These are phyloP conservation scores for Seiridium unicorne DNA, from an alignment of 2,329 filamentous ascomycete genomes.

Conservation along the genomic window DNA sequence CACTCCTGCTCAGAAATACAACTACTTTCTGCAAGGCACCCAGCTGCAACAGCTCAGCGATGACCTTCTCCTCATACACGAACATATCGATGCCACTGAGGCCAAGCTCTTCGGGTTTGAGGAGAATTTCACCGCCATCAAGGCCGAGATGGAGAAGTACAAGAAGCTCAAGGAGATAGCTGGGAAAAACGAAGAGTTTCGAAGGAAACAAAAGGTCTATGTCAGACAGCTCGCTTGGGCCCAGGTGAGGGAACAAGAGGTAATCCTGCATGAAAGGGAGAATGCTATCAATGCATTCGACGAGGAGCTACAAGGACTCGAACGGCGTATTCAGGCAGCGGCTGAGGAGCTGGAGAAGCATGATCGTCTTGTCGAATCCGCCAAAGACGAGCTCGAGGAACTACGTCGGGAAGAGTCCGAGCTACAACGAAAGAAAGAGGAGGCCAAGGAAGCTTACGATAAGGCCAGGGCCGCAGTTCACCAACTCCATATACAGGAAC, in stretches of 20 bases:
- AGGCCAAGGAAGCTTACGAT: constrained; percentile 52
- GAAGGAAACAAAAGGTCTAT: constrained; percentile 57
- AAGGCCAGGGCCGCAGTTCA: constrained; percentile 51
- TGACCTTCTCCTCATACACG: constrained; percentile 82
- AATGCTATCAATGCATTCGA: constrained; percentile 22
- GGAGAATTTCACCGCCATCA: constrained; percentile 62
- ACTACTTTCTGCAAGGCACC: constrained; percentile 92
- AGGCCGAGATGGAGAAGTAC: constrained; percentile 58
- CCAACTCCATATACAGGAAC: constrained; percentile 60
- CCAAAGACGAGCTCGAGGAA: constrained; percentile 36
- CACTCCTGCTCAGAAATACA: constrained; percentile 83
- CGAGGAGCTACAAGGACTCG: constrained; percentile 34
- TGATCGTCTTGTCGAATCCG: constrained; percentile 42
- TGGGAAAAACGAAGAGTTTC: constrained; percentile 64
- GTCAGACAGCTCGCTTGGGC: constrained; percentile 78
- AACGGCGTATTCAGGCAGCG: constrained; percentile 35
- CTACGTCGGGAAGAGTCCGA: constrained; percentile 45
- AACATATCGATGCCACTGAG: constrained; percentile 72
- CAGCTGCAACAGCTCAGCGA: constrained; percentile 89
- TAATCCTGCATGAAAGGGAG: constrained; percentile 35
- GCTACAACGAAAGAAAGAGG: constrained; percentile 43
- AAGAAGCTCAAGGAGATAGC: constrained; percentile 63
- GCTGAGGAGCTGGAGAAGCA: constrained; percentile 47
- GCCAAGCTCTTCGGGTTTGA: constrained; percentile 59
- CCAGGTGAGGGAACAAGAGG: constrained; percentile 78